Evolutionary conservation across 176 grass and related monocot genomes (phyloP).

Genomic region (Musa acuminata): DNA sequence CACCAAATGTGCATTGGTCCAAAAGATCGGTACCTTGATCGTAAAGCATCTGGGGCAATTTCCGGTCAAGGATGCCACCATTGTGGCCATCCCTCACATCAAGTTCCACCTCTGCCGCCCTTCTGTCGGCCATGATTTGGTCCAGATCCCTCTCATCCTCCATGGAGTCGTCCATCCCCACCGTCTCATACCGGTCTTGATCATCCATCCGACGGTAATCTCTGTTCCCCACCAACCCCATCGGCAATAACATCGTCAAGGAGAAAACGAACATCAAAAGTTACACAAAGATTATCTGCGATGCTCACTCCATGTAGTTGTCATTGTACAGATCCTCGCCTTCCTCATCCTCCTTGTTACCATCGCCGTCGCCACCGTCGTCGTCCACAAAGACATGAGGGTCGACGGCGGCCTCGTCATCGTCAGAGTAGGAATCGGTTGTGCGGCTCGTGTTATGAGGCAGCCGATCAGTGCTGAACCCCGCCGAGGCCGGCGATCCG

Average conservation of each 20-base stretch:
- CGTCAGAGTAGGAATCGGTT: too few species aligned
- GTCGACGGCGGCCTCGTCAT: too few species aligned
- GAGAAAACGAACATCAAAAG: too few species aligned
- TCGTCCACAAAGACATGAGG: too few species aligned
- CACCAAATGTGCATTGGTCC: background rate
- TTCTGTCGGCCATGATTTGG: conserved; percentile 94
- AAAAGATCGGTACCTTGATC: conserved; percentile 51
- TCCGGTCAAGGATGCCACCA: conserved; percentile 40
- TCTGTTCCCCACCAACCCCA: conserved; percentile 16
- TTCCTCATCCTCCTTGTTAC: too few species aligned
- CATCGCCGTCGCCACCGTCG: too few species aligned
- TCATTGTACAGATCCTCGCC: too few species aligned
- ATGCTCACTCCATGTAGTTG: too few species aligned
- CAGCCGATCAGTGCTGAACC: conserved; percentile 9
- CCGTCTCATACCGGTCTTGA: conserved; percentile 77
- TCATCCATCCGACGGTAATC: conserved; percentile 88
- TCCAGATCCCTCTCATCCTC: conserved; percentile 97
- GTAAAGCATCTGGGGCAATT: conserved; percentile 85
- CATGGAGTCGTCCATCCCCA: conserved; percentile 77
- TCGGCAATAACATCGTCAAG: too few species aligned
- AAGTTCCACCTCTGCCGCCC: conserved; percentile 78
- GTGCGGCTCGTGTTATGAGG: too few species aligned
- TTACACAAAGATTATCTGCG: too few species aligned
- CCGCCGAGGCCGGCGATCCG: conserved; percentile 53
- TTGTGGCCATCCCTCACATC: conserved; percentile 58